These are phyloP conservation scores for Suillus subaureus DNA, from an alignment of 768 basidiomycete genomes.

Conservation along the genomic window DNA sequence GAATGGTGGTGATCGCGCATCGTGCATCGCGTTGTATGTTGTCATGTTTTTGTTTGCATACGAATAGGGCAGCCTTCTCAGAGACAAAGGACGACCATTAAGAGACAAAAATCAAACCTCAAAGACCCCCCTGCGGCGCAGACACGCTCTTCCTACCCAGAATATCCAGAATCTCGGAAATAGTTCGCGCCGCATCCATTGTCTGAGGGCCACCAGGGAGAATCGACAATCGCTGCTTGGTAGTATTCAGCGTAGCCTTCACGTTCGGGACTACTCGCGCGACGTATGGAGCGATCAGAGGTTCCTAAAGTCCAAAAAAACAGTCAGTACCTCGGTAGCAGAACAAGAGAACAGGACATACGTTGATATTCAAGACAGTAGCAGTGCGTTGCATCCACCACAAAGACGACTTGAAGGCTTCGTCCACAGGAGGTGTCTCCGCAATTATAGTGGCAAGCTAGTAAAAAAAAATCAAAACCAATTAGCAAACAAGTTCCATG, in stretches of 20 bases:
- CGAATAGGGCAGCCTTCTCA: not conserved
- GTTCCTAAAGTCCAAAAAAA: constrained; percentile 50
- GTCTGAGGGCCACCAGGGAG: constrained; percentile 72
- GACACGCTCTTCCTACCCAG: constrained; percentile 48
- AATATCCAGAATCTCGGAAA: constrained; percentile 76
- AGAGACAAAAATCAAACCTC: not conserved
- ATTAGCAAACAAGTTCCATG: constrained; percentile 6
- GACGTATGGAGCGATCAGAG: constrained; percentile 80
- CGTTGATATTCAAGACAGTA: constrained; percentile 70
- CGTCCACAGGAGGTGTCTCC: constrained; percentile 76
- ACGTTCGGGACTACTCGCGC: constrained; percentile 81
- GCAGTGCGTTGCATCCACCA: constrained; percentile 88
- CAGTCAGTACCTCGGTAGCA: not conserved
- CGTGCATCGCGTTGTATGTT: constrained; percentile 1
- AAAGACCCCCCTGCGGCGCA: not conserved
- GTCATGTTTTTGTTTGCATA: not conserved
- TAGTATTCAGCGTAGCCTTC: constrained; percentile 72
- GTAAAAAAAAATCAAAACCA: not conserved
- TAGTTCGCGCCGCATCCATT: constrained; percentile 67
- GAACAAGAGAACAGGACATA: constrained; percentile 30
- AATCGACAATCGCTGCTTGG: constrained; percentile 78
- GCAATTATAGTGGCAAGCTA: constrained; percentile 76
- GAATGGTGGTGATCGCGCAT: not conserved
- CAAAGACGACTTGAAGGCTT: constrained; percentile 76
- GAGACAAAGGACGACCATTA: not conserved